Conservation (phyloP, 2,329 filamentous ascomycete genomes). For the Aspergillus thermomutatus region DNA sequence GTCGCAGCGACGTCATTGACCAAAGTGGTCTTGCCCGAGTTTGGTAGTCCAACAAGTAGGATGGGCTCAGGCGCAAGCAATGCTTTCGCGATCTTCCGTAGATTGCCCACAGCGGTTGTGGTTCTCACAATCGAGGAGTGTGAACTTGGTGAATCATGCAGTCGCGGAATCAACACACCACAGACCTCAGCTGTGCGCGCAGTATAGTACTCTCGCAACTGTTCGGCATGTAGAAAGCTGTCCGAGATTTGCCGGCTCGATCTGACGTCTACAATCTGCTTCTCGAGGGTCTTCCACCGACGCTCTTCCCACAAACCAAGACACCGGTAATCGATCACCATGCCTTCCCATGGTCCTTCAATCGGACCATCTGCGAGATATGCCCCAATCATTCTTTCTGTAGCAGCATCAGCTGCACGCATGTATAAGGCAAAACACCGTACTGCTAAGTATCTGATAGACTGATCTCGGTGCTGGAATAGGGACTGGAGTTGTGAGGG, state of each 20-base stretch:
- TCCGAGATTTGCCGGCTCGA: constrained; percentile 19
- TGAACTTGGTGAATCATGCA: constrained; percentile 48
- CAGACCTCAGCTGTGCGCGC: constrained; percentile 63
- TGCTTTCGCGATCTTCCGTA: constrained; percentile 64
- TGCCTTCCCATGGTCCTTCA: constrained; percentile 70
- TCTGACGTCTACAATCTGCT: constrained; percentile 22
- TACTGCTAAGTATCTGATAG: constrained; percentile 76
- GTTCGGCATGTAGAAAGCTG: constrained; percentile 24
- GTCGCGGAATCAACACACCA: constrained; percentile 60
- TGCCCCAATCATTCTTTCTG: constrained; percentile 66
- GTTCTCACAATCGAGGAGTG: constrained; percentile 64
- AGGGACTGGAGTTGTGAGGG: constrained; percentile 66
- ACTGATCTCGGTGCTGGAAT: constrained; percentile 56
- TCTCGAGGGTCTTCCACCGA: constrained; percentile 46
- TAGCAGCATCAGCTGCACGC: constrained; percentile 73
- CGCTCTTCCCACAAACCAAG: constrained; percentile 62
- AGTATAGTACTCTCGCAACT: constrained; percentile 46
- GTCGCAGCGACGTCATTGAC: constrained; percentile 77
- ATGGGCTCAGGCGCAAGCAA: constrained; percentile 69
- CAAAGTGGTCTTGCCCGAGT: constrained; percentile 85
- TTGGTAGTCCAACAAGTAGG: constrained; percentile 76
- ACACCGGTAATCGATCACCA: constrained; percentile 74
- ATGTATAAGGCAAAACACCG: constrained; percentile 77
- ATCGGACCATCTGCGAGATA: constrained; percentile 64
- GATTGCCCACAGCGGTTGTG: constrained; percentile 67